Conservation (phyloP, 2,329 filamentous ascomycete genomes). For the Knufia petricola region DNA sequence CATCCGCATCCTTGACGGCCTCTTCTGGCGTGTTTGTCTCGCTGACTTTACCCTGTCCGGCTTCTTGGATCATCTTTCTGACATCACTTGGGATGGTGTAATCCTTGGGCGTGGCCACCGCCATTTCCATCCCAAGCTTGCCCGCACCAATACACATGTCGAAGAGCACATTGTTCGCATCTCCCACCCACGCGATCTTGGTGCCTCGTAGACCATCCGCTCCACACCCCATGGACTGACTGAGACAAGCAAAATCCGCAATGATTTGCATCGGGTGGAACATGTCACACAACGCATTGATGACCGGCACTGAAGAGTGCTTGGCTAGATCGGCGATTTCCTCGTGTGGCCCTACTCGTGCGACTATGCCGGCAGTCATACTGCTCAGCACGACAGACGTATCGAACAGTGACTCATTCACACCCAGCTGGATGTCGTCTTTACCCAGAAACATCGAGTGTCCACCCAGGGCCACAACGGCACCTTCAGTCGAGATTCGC, state of each 20-base stretch:
- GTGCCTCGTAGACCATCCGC: slow-evolving; percentile 60
- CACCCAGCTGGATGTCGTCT: slow-evolving; percentile 91
- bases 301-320: slow-evolving; percentile 67
- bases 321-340: slow-evolving; percentile 62
- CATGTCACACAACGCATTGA: slow-evolving; percentile 79
- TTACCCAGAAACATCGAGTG: slow-evolving; percentile 95
- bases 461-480: slow-evolving; percentile 77
- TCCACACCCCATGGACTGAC: slow-evolving; percentile 58
- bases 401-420: slow-evolving; percentile 88
- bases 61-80: slow-evolving; percentile 58
- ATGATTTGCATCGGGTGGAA: slow-evolving; percentile 93
- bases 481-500: slow-evolving; percentile 84
- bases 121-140: slow-evolving; percentile 77
- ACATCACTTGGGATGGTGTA: slow-evolving; percentile 74
- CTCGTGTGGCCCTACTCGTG: slow-evolving; percentile 66
- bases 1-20: slow-evolving; percentile 72
- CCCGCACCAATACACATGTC: slow-evolving; percentile 80
- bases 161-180: slow-evolving; percentile 94
- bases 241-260: slow-evolving; percentile 84
- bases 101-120: slow-evolving; percentile 75
- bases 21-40: slow-evolving; percentile 77
- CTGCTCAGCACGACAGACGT: slow-evolving; percentile 89
- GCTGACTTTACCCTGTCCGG: slow-evolving; percentile 52
- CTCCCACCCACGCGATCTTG: slow-evolving; percentile 92
- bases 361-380: slow-evolving; percentile 76